These are phyloP conservation scores for Myriosclerotinia curreyana DNA, from an alignment of 2,329 filamentous ascomycete species.

Conservation along the genomic window DNA sequence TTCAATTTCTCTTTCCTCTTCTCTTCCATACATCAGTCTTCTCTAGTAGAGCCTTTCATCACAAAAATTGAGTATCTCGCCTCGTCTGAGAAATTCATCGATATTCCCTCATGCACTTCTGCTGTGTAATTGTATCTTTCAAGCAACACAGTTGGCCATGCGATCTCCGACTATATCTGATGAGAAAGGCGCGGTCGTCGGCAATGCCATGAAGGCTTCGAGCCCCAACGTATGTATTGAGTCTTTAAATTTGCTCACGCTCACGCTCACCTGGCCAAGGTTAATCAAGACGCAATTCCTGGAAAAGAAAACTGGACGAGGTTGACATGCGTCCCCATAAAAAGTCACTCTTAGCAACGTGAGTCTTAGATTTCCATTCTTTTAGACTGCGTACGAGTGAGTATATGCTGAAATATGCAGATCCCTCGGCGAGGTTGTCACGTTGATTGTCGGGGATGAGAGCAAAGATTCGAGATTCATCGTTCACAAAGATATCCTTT, in stretches of 20 bases:
- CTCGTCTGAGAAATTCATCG: not conserved
- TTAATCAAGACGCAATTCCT: not conserved
- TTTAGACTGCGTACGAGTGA: not conserved
- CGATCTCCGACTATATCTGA: not conserved
- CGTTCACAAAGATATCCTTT: slow-evolving; percentile 25
- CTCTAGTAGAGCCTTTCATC: no score
- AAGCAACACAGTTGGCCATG: not conserved
- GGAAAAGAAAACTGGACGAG: not conserved
- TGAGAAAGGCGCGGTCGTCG: not conserved
- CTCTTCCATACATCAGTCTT: not conserved
- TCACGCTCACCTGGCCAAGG: not conserved
- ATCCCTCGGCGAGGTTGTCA: not conserved
- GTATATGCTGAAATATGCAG: not conserved
- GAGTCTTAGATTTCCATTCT: not conserved
- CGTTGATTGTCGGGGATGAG: slow-evolving; percentile 22
- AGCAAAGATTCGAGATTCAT: slow-evolving; percentile 3
- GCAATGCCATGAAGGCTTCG: not conserved
- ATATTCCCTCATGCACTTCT: not conserved
- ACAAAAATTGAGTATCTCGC: no score
- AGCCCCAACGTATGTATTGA: not conserved
- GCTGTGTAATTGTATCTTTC: not conserved
- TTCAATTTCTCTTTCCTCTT: no score
- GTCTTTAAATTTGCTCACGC: not conserved
- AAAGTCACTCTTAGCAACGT: not conserved
- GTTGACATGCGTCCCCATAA: not conserved